A percentile compares a stretch with the other conserved stretches of the same genome.
Evolutionary conservation across 2,329 filamentous ascomycete genomes (phyloP).

Genomic region (Neurospora sp.): DNA sequence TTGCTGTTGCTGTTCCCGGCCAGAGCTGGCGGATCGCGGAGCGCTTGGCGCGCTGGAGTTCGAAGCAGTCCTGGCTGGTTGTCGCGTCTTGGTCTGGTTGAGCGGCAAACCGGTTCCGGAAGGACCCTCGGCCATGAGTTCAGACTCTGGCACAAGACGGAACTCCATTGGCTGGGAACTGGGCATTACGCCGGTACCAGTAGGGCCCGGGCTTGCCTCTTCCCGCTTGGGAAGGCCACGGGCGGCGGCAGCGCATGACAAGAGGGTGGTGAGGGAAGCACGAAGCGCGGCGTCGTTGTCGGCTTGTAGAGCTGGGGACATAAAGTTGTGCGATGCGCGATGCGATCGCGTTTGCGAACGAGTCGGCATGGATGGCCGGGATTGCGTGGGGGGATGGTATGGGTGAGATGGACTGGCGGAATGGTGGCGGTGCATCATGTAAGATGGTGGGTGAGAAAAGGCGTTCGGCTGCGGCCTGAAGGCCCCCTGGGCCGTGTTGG

Average conservation of each 20-base stretch:
- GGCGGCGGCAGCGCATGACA: conserved; percentile 90
- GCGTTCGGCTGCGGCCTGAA: conserved; percentile 89
- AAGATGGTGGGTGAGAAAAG: conserved; percentile 71
- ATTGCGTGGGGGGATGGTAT: conserved; percentile 38
- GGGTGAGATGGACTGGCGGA: conserved; percentile 40
- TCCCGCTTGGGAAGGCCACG: conserved; percentile 64
- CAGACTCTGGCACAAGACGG: conserved; percentile 50
- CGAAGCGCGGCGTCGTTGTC: conserved; percentile 91
- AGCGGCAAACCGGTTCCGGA: background rate
- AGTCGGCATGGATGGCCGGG: conserved; percentile 38
- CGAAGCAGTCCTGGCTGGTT: conserved; percentile 18
- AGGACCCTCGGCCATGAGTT: conserved; percentile 36
- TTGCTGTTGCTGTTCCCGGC: conserved; percentile 8
- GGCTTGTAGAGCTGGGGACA: conserved; percentile 66
- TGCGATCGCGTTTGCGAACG: conserved; percentile 37
- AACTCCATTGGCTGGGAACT: conserved; percentile 48
- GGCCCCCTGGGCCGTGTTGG: conserved; percentile 32
- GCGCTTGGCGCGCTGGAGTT: conserved; percentile 22
- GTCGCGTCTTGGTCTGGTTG: conserved; percentile 7
- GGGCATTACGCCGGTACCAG: conserved; percentile 31
- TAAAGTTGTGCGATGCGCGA: conserved; percentile 47
- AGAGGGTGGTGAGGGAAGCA: conserved; percentile 84
- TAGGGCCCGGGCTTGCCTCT: conserved; percentile 28
- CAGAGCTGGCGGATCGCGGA: conserved; percentile 16
- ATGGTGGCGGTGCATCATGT: conserved; percentile 34